These are phyloP conservation scores for Trebouxia sp. DNA, from an alignment of 139 green algal species.

Conservation along the genomic window DNA sequence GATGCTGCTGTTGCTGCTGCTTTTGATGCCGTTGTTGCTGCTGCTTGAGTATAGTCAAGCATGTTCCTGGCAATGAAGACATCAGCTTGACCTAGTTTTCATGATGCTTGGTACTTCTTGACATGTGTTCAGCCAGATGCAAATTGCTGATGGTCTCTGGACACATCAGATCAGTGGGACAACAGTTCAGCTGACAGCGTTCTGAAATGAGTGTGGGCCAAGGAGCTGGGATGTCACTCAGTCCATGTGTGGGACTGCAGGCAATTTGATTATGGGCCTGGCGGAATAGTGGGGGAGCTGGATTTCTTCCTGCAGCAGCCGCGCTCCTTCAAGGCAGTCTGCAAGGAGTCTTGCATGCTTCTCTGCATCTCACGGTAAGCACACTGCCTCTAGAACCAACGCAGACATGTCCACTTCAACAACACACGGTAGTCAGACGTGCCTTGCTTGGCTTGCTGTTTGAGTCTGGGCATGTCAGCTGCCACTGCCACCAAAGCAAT, in stretches of 20 bases:
- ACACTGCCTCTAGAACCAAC: neutral
- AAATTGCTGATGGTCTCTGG: too few relatives aligned
- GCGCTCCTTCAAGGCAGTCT: constrained; percentile 36
- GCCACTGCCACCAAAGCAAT: neutral
- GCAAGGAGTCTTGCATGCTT: neutral
- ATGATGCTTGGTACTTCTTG: too few relatives aligned
- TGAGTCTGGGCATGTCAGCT: neutral
- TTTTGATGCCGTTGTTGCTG: too few relatives aligned
- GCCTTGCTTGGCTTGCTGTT: neutral
- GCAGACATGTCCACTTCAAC: too few relatives aligned
- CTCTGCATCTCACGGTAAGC: constrained; percentile 15
- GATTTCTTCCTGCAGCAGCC: constrained; percentile 58
- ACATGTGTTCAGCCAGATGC: too few relatives aligned
- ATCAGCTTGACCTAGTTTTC: too few relatives aligned
- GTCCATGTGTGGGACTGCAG: neutral
- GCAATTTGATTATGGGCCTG: constrained; percentile 31
- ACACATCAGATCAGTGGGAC: too few relatives aligned
- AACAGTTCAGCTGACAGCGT: too few relatives aligned
- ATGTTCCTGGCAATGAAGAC: too few relatives aligned
- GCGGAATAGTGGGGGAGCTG: constrained; percentile 40
- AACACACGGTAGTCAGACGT: neutral
- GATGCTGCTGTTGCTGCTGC: too few relatives aligned
- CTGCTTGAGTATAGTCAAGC: too few relatives aligned
- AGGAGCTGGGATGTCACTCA: too few relatives aligned
- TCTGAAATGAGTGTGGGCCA: constrained; percentile 3